Percentiles rank a stretch among this genome's conserved stretches.
phyloP scores from a whole-genome alignment of 768 basidiomycete genomes.

The Tulasnella sp. region DNA sequence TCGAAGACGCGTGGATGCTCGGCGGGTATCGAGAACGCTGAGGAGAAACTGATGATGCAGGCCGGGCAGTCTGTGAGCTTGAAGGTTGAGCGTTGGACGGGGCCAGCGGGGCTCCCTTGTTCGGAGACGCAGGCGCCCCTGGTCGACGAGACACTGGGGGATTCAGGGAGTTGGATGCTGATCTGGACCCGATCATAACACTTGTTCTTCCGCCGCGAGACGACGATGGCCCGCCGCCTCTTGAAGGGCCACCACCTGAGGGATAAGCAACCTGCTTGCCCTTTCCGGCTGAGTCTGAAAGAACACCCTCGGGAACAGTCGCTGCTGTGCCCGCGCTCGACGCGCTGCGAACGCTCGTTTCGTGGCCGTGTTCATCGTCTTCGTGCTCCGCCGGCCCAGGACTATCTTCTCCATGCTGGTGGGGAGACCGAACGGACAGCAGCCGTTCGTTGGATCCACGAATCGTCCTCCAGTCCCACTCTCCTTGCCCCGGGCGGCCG shows the following conservation, averaged over 20 bases:
- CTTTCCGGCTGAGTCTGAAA: slow-evolving; percentile 1
- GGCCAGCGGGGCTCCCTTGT: slow-evolving; percentile 1
- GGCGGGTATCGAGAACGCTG: slow-evolving; percentile 54
- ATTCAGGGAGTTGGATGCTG: not conserved
- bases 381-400: not conserved
- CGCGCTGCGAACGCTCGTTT: slow-evolving; percentile 20
- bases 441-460: not conserved
- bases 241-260: slow-evolving; percentile 8
- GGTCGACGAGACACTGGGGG: slow-evolving; percentile 21
- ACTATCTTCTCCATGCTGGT: not conserved
- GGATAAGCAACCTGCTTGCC: not conserved
- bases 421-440: not conserved
- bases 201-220: slow-evolving; percentile 15
- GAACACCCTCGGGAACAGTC: not conserved
- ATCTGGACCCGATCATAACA: slow-evolving; percentile 4
- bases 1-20: slow-evolving; percentile 42
- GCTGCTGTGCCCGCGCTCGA: slow-evolving; percentile 25
- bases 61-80: not conserved
- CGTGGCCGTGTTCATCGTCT: slow-evolving; percentile 17
- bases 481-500: slow-evolving; percentile 45
- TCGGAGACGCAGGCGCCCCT: not conserved
- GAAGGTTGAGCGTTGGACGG: not conserved
- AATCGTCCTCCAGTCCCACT: slow-evolving; percentile 68
- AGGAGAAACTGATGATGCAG: slow-evolving; percentile 23
- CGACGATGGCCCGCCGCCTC: slow-evolving; percentile 20